Conservation (phyloP, 305 asterid genomes). For the Fraxinus greggii region DNA sequence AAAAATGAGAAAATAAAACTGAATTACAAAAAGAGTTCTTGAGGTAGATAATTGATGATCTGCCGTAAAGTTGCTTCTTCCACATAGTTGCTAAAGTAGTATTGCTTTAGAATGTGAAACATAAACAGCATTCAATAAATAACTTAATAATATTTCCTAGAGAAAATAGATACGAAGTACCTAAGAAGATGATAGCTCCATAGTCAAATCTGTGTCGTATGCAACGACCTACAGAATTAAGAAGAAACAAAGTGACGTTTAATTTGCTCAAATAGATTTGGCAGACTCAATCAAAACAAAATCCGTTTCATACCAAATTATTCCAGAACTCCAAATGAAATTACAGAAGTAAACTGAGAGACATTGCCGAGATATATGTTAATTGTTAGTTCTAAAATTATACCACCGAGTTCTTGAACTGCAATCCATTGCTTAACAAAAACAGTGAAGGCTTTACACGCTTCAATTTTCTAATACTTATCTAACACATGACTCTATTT, state of each 20-base stretch:
- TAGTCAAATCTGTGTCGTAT: slow-evolving; percentile 89
- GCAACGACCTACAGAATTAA: slow-evolving; percentile 76
- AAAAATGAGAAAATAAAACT: background rate
- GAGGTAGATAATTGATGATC: background rate
- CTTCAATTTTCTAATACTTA: background rate
- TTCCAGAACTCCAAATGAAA: background rate
- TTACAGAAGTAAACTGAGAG: background rate
- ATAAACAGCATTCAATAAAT: slow-evolving; percentile 15
- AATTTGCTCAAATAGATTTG: slow-evolving; percentile 11
- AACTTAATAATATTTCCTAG: slow-evolving; percentile 1
- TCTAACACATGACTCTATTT: background rate
- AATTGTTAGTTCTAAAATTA: background rate
- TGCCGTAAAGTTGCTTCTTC: background rate
- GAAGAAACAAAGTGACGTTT: slow-evolving; percentile 21
- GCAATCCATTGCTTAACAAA: background rate
- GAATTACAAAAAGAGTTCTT: background rate
- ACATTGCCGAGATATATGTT: slow-evolving; percentile 4
- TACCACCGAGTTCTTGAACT: slow-evolving; percentile 12
- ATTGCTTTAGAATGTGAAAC: slow-evolving; percentile 9
- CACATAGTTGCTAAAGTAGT: background rate
- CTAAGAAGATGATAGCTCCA: slow-evolving; percentile 93
- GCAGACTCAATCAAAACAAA: slow-evolving; percentile 11
- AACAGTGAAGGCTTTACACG: background rate
- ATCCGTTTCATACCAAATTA: background rate
- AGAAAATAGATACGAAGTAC: slow-evolving; percentile 41